Conservation (phyloP, 352 stramenopile genomes). For the Pythium monospermum region DNA sequence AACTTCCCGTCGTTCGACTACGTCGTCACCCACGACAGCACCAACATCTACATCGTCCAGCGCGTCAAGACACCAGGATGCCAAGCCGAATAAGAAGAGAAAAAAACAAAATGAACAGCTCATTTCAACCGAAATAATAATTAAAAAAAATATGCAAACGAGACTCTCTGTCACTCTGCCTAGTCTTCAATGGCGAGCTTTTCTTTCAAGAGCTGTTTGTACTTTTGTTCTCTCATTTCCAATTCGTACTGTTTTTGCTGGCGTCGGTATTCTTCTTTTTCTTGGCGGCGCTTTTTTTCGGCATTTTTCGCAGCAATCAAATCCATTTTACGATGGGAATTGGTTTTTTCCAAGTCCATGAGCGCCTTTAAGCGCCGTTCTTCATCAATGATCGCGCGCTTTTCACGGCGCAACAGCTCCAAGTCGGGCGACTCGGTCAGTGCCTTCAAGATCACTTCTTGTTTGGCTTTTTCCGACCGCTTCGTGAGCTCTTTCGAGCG, state of each 20-base stretch:
- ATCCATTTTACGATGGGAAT: slow-evolving; percentile 89
- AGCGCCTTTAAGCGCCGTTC: slow-evolving; percentile 91
- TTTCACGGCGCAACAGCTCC: slow-evolving; percentile 89
- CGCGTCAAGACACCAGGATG: slow-evolving; percentile 30
- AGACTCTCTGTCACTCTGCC: background rate
- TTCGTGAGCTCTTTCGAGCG: slow-evolving; percentile 61
- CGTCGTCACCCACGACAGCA: slow-evolving; percentile 53
- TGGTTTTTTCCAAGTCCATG: slow-evolving; percentile 92
- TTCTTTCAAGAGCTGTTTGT: slow-evolving; percentile 74
- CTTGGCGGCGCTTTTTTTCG: slow-evolving; percentile 87
- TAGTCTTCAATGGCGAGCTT: slow-evolving; percentile 68
- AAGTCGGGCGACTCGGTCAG: slow-evolving; percentile 88
- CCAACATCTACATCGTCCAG: slow-evolving; percentile 78
- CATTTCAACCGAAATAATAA: background rate
- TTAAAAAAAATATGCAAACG: background rate
- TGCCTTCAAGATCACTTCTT: slow-evolving; percentile 91
- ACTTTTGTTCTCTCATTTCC: slow-evolving; percentile 51
- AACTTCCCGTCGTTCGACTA: slow-evolving; percentile 64
- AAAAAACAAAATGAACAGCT: background rate
- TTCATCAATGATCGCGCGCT: slow-evolving; percentile 93
- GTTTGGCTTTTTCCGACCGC: slow-evolving; percentile 85
- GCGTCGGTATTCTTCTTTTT: slow-evolving; percentile 84
- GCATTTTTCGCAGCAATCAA: slow-evolving; percentile 86
- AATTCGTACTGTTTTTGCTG: slow-evolving; percentile 60
- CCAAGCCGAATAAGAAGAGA: slow-evolving; percentile 1